Conservation (phyloP, 2,329 filamentous ascomycete genomes). For the Exophiala sp. region DNA sequence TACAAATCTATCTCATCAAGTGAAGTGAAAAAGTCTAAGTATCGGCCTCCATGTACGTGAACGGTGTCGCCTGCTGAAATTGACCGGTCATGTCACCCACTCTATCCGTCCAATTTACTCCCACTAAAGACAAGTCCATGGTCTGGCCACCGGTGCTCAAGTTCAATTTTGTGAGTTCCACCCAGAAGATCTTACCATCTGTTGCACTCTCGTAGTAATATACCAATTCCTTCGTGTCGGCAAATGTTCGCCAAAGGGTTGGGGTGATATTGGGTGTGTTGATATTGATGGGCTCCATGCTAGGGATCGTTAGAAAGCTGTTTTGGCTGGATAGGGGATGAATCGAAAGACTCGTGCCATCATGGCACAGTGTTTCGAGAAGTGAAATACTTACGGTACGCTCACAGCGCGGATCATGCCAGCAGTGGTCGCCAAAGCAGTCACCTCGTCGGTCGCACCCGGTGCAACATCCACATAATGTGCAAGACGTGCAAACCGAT, state of each 20-base stretch:
- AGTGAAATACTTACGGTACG: background rate
- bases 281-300: conserved; percentile 1
- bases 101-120: conserved; percentile 3
- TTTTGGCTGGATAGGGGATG: too few relatives aligned
- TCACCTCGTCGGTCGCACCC: background rate
- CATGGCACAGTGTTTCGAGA: too few relatives aligned
- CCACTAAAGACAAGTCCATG: background rate
- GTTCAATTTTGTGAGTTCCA: background rate
- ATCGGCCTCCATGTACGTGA: background rate
- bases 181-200: conserved; percentile 1
- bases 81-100: background rate
- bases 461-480: conserved; percentile 5
- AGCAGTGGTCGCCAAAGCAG: background rate
- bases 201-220: conserved; percentile 8
- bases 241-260: conserved; percentile 1
- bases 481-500: conserved; percentile 5
- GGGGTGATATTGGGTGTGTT: conserved; percentile 1
- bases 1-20: too few relatives aligned
- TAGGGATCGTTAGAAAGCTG: too few relatives aligned
- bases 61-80: background rate
- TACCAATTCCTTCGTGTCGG: conserved; percentile 1
- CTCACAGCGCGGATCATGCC: conserved; percentile 3
- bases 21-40: background rate
- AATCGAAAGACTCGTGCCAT: too few relatives aligned
- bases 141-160: background rate